Evolutionary conservation across 2,329 filamentous ascomycete species (phyloP), one percentile per base, ranked within the genome.

Genomic region (Xylaria sp.): DNA sequence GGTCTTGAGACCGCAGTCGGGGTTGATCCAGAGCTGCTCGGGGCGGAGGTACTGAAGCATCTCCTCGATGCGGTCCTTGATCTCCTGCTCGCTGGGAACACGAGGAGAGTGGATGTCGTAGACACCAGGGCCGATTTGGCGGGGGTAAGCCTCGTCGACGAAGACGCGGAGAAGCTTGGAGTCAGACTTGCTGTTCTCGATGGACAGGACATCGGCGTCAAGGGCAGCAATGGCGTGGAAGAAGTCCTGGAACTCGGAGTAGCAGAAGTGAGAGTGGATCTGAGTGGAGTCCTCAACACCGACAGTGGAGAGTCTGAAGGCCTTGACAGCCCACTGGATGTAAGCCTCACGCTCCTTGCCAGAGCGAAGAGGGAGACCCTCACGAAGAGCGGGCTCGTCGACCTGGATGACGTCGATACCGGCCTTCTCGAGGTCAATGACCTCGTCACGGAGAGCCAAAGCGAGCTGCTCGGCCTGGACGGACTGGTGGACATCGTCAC

Each of bases 181-280:
- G 74, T 99, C 94, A 71, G 91, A 96, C 89, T 99, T 99, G 89
- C 90, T 95, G 91, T 99, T 99, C 89, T 99, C 94, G 71, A 99
- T 99, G 75, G 91, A 96, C 73, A 99, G 88, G 66, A 99, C 94
- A 79, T 99, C 94, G 65, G 94, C 93, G 76, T 99, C 94, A 67
- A 99, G 89, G 63, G 94, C 93, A 67, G 94, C 91, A 71, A 99
- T 99, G 80, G 94, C 94, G 81, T 97, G 91, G 92, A 99, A 99
- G 86, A 99, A 99, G 84, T 99, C 94, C 83, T 99, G 94, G 91
- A 99, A 99, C 85, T 99, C 94, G 56, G 94, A 97, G 88, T 99
- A 99, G 80, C 94, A 99, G 90, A 99, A 99, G 85, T 99, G 94
- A 66, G 92, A 97, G 89, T 99, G 94, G 78, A 99, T 97, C 85